These are phyloP conservation scores for Trypanosoma melophagium DNA, from an alignment of 208 protist genomes.

Conservation along the genomic window DNA sequence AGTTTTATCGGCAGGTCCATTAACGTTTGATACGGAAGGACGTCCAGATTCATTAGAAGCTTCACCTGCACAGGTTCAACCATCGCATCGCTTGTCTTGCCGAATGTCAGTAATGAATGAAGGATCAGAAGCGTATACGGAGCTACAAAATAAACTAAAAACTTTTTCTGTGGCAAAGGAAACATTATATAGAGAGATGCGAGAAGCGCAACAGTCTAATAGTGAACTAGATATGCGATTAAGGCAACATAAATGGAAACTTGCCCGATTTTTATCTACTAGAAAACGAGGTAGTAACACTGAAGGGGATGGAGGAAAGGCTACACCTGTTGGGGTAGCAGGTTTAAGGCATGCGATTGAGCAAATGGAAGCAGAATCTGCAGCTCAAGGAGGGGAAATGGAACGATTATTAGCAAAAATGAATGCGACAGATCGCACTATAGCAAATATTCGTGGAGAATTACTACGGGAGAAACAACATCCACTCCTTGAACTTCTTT, in stretches of 20 bases:
- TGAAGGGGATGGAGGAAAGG: not conserved
- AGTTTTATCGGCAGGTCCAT: not conserved
- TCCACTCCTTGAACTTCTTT: slow-evolving; percentile 60
- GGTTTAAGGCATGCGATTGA: slow-evolving; percentile 59
- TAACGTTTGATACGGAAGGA: not conserved
- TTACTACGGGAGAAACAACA: slow-evolving; percentile 63
- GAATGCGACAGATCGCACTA: slow-evolving; percentile 51
- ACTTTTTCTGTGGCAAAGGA: slow-evolving; percentile 63
- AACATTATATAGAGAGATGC: slow-evolving; percentile 59
- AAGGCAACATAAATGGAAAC: slow-evolving; percentile 70
- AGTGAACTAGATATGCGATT: slow-evolving; percentile 60
- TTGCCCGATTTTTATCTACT: slow-evolving; percentile 66
- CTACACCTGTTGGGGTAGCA: slow-evolving; percentile 57
- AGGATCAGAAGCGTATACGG: slow-evolving; percentile 36
- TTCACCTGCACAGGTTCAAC: not conserved
- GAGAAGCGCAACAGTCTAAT: slow-evolving; percentile 64
- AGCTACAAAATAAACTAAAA: slow-evolving; percentile 58
- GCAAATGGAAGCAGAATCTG: slow-evolving; percentile 43
- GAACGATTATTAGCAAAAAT: slow-evolving; percentile 36
- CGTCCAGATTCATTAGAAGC: not conserved
- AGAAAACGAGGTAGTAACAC: slow-evolving; percentile 4
- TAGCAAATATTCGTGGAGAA: slow-evolving; percentile 43
- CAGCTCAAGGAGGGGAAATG: slow-evolving; percentile 38
- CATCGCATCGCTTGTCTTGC: not conserved
- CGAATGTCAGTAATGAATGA: slow-evolving; percentile 23